Conservation (phyloP, 2,329 filamentous ascomycete species). For the Diaporthe ilicicola region DNA sequence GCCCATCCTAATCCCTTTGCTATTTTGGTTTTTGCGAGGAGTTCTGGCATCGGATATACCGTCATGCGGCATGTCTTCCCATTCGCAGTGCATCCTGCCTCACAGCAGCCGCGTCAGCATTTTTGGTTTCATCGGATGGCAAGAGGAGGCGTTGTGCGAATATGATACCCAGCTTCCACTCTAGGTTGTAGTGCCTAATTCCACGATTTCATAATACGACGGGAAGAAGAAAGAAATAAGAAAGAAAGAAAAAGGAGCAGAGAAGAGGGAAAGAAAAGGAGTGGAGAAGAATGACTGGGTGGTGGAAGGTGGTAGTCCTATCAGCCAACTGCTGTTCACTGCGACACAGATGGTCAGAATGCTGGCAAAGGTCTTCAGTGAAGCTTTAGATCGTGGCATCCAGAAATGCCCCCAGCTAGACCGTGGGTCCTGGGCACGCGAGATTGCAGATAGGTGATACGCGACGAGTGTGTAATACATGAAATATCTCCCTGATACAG, state of each 20-base stretch:
- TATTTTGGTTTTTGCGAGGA: constrained; percentile 20
- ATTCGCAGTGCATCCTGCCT: background rate
- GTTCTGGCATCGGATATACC: constrained; percentile 15
- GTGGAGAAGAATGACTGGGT: background rate
- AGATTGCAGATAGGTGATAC: constrained; percentile 15
- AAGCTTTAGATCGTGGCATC: constrained; percentile 9
- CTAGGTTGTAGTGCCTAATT: constrained; percentile 26
- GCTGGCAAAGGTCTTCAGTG: background rate
- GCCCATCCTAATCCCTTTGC: constrained; percentile 24
- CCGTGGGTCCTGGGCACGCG: constrained; percentile 19
- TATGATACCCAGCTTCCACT: constrained; percentile 32
- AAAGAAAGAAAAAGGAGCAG: background rate
- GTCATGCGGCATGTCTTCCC: constrained; percentile 4
- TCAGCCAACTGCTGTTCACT: constrained; percentile 16
- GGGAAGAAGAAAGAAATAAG: background rate
- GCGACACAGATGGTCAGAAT: background rate
- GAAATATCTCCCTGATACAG: background rate
- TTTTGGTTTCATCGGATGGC: background rate
- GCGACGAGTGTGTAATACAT: constrained; percentile 21
- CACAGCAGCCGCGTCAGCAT: constrained; percentile 19
- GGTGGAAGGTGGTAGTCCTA: background rate
- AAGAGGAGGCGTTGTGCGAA: constrained; percentile 29
- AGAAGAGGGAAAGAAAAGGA: background rate
- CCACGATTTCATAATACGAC: background rate
- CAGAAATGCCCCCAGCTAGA: constrained; percentile 1